Evolutionary conservation across 345 rosid species (phyloP), one percentile per base, ranked within the genome.

Genomic region (Jatropha curcas): DNA sequence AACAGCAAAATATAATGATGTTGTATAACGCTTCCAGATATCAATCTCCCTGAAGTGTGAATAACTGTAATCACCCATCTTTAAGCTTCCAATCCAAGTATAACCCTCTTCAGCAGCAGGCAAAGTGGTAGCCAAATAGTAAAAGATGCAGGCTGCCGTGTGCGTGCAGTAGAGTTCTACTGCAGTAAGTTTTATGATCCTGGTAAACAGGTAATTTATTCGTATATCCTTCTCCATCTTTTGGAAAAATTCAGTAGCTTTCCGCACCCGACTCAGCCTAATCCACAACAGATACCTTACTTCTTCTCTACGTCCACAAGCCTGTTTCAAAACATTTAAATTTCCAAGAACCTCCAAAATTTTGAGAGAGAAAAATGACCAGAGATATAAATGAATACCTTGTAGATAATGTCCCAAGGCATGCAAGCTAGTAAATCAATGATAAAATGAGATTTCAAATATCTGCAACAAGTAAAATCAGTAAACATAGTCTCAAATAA

Each of bases 11-110:
- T 92, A 92, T 37, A 92, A 63, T 56, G 98, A 88, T 14, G 96
- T 90, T n/a, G 75, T 82, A 71, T 92, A 92, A 41, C 96, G 94
- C 78, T 76, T 86, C 98, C 96, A 88, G 50, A 92, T 51, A 70
- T 90, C 89, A 53, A 92, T 88, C 25, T 90, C 81, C 79, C 94
- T 84, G 80, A 92, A 92, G 78, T 79, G 76, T n/a, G 86, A 74
- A 74, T 92, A 92, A 78, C 86, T 88, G 45, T 84, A 87, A 69
- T 85, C 92, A 50, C 98, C 98, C 86, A 92, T 13, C 82, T 86
- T 85, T 10, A 92, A 59, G 82, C 96, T 90, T 77, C 98, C 98
- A 69, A 92, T 92, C 98, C 98, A 92, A 20, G 98, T 92, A 73
- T 89, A 85, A 11, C 90, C 89, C 74, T 90, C 98, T 73, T 88